Evolutionary conservation across 805 yeast genomes (phyloP).

Genomic region (Lachancea quebecensis): DNA sequence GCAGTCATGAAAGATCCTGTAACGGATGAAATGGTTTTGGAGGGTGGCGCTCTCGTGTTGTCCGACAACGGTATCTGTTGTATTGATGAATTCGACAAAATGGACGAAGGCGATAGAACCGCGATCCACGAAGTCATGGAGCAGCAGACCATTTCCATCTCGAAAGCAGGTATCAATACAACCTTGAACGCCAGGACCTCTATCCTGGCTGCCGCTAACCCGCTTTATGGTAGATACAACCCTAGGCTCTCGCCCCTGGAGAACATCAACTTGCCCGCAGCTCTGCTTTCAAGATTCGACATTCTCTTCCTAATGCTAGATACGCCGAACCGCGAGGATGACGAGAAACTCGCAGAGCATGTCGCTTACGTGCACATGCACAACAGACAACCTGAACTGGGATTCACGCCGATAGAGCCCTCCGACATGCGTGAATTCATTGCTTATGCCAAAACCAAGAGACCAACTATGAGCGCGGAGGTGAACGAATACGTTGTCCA

Average conservation of each 20-base stretch:
- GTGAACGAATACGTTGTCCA: conserved; percentile 84
- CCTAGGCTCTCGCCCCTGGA: conserved; percentile 86
- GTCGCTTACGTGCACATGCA: conserved; percentile 96
- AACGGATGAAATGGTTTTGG: conserved; percentile 97
- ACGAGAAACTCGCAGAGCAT: conserved; percentile 83
- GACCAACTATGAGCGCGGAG: conserved; percentile 78
- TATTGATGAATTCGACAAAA: conserved; percentile 97
- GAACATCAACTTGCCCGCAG: conserved; percentile 94
- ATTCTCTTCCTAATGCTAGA: conserved; percentile 81
- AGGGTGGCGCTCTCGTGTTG: conserved; percentile 95
- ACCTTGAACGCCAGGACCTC: conserved; percentile 94
- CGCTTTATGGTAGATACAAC: conserved; percentile 90
- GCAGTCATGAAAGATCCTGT: conserved; percentile 98
- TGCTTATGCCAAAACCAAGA: conserved; percentile 71
- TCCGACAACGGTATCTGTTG: conserved; percentile 98
- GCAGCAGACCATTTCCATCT: conserved; percentile 94
- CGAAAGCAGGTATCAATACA: conserved; percentile 96
- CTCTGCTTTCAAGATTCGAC: conserved; percentile 90
- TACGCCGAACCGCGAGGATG: conserved; percentile 70
- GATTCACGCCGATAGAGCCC: conserved; percentile 70
- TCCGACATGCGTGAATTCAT: conserved; percentile 79
- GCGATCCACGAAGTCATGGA: conserved; percentile 89
- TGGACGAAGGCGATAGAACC: conserved; percentile 95
- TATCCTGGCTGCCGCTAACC: conserved; percentile 97
- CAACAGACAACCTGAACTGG: conserved; percentile 75